These are phyloP conservation scores for Colletotrichum viniferum DNA, from an alignment of 2,329 filamentous ascomycete species.

Conservation along the genomic window DNA sequence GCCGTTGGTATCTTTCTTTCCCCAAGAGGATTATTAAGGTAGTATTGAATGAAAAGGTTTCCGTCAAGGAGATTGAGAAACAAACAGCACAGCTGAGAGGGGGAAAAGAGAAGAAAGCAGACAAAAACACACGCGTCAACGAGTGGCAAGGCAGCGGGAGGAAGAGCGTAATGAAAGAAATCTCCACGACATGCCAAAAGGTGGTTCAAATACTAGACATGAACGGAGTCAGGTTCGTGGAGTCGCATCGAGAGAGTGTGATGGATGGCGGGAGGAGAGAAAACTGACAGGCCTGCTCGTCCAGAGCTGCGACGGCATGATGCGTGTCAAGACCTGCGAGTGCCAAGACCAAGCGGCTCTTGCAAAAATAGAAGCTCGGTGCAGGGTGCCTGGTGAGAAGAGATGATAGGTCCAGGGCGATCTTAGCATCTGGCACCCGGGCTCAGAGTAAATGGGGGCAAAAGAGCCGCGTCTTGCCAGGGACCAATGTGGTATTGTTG, in stretches of 20 bases:
- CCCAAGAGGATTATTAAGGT: conserved; percentile 4
- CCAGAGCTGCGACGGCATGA: conserved; percentile 2
- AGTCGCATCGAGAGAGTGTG: neutral
- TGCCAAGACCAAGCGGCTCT: conserved; percentile 9
- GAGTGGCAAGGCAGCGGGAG: conserved; percentile 7
- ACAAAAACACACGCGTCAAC: conserved; percentile 5
- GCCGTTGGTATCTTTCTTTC: conserved; percentile 4
- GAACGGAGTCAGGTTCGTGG: neutral
- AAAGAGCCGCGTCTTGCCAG: neutral
- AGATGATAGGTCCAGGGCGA: neutral
- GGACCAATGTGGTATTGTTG: neutral
- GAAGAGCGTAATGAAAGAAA: conserved; percentile 13
- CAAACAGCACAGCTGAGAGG: conserved; percentile 17
- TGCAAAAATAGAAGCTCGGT: conserved; percentile 17
- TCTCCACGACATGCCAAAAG: neutral
- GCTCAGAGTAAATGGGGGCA: neutral
- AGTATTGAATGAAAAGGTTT: neutral
- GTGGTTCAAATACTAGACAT: neutral
- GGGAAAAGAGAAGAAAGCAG: neutral
- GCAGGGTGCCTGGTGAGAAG: neutral
- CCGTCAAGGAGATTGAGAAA: neutral
- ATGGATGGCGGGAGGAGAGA: neutral
- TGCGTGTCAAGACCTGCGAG: conserved; percentile 8
- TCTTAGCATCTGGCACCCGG: neutral
- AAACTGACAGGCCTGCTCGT: neutral